Evolutionary conservation across 2,329 filamentous ascomycete genomes (phyloP), one percentile per base, ranked within the genome.

Genomic region (Alternaria sp.): DNA sequence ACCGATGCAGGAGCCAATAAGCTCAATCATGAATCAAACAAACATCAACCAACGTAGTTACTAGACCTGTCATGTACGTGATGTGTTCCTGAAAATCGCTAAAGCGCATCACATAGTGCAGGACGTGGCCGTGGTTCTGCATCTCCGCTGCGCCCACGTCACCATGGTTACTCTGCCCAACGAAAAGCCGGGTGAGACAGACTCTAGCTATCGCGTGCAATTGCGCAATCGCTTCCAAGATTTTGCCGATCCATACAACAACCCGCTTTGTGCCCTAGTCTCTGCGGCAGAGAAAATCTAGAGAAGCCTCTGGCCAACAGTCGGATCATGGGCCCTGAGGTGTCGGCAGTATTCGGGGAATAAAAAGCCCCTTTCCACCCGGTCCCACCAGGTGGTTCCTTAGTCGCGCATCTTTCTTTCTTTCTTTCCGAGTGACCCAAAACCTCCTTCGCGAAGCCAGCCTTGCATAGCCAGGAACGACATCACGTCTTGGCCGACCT

Each of bases 151-250:
- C 49, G 46, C 58, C 54, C 63, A 62, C 61, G 59, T 61, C 60
- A 54, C 55, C 34, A 44, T 10, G 5, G 45, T 51, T 17, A 40
- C 33, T 45, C 24, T n/a, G 26, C 52, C 34, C 46, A 56, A 54
- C 26, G 52, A 14, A 48, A 45, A 40, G 44, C 36, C 56, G 48
- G 49, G 56, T 34, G 46, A 45, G 45, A 52, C 56, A 54, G 56
- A 51, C 60, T 61, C 48, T 64, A 57, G 65, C 57, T 67, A 70
- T 68, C 70, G 64, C 72, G 73, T 73, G 72, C 71, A 68, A 77
- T 77, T 71, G 72, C 74, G 74, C 73, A 72, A 76, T 76, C 72
- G 72, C 61, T 58, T 65, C 72, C 71, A 72, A 75, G 63, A 70
- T 70, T 65, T 65, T 66, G 66, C 68, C 69, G 73, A 66, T 57